Evolutionary conservation across 805 yeast genomes (phyloP).

Genomic region (Pichia cephalocereana): DNA sequence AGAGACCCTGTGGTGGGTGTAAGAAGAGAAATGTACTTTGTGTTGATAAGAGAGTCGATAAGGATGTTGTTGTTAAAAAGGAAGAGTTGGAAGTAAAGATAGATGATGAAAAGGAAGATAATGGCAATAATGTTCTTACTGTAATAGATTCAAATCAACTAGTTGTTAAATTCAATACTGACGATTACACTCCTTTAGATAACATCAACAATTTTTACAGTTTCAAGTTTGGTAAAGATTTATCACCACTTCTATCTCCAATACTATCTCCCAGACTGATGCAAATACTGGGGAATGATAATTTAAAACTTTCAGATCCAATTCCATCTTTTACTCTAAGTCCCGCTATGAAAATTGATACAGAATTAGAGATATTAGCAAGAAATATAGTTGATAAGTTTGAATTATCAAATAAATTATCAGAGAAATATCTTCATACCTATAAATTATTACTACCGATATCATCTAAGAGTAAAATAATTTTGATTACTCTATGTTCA

Average conservation of each 20-base stretch:
- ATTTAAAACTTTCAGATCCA: too few species aligned
- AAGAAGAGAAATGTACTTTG: conserved; percentile 23
- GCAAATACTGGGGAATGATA: neutral
- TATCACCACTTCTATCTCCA: too few species aligned
- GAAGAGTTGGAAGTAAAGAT: too few species aligned
- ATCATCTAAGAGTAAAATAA: conserved; percentile 4
- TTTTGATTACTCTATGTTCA: conserved; percentile 12
- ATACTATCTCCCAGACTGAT: too few species aligned
- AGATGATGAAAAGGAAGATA: too few species aligned
- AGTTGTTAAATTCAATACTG: too few species aligned
- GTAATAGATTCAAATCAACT: too few species aligned
- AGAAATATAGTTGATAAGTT: neutral
- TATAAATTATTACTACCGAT: neutral
- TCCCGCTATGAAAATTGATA: neutral
- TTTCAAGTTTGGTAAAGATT: too few species aligned
- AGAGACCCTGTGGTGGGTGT: conserved; percentile 36
- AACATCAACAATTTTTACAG: too few species aligned
- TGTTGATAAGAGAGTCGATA: neutral
- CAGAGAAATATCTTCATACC: neutral
- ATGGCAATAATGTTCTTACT: too few species aligned
- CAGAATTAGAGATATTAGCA: neutral
- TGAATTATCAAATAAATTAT: neutral
- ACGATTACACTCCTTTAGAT: too few species aligned
- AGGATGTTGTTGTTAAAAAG: neutral
- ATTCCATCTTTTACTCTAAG: neutral